Percentiles rank a stretch among this genome's conserved stretches.
Conservation (phyloP, 805 yeast genomes). For the Yarrowia divulgata region DNA sequence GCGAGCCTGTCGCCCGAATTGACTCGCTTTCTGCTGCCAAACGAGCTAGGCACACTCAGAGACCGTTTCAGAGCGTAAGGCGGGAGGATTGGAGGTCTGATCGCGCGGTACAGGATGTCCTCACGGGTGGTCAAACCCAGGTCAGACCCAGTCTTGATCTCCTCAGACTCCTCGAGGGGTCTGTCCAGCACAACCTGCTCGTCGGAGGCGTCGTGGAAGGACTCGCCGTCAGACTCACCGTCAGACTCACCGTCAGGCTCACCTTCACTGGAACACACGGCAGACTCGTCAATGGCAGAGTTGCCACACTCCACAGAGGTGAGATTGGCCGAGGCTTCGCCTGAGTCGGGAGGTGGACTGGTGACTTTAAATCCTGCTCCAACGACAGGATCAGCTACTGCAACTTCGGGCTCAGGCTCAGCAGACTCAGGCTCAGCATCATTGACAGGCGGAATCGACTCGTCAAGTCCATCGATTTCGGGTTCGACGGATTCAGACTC, state of each 20-base stretch:
- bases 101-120: too few relatives aligned
- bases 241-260: not conserved
- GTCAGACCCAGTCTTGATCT: not conserved
- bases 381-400: not conserved
- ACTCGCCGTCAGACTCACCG: not conserved
- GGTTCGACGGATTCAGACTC: not conserved
- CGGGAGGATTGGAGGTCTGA: too few relatives aligned
- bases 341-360: too few relatives aligned
- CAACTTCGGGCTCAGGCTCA: too few relatives aligned
- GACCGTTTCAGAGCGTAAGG: not conserved
- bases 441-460: too few relatives aligned
- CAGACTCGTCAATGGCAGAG: conserved; percentile 8
- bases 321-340: too few relatives aligned
- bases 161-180: not conserved
- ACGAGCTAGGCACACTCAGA: not conserved
- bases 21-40: not conserved
- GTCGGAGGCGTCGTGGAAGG: conserved; percentile 8
- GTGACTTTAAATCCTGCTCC: too few relatives aligned
- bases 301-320: not conserved
- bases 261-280: not conserved
- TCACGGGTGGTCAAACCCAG: not conserved
- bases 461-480: too few relatives aligned
- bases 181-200: not conserved
- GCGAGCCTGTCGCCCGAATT: too few relatives aligned
- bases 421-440: too few relatives aligned